Conservation (phyloP, 2,329 filamentous ascomycete species). For the Colletotrichum caudatum region DNA sequence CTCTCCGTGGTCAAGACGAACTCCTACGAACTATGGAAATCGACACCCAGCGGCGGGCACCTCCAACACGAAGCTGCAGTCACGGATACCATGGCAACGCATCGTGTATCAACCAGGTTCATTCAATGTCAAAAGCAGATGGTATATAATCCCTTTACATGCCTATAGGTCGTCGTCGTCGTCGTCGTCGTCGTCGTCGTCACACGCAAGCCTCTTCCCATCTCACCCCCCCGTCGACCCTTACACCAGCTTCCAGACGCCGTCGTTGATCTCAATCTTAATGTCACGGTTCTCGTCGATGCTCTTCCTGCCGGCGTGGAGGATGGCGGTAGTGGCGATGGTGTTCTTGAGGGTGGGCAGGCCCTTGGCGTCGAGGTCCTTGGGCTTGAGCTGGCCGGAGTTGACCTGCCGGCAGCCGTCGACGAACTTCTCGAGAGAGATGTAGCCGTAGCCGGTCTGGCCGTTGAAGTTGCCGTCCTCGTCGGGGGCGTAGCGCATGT, state of each 20-base stretch:
- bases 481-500: constrained; percentile 94
- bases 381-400: constrained; percentile 76
- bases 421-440: constrained; percentile 96
- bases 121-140: constrained; percentile 39
- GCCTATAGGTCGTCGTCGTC: constrained; percentile 31
- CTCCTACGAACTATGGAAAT: not conserved
- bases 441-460: constrained; percentile 91
- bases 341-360: constrained; percentile 91
- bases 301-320: constrained; percentile 86
- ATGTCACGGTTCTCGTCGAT: constrained; percentile 86
- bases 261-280: constrained; percentile 75
- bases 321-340: constrained; percentile 89
- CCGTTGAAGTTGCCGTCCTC: constrained; percentile 95
- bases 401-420: constrained; percentile 86
- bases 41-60: not conserved
- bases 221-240: not conserved
- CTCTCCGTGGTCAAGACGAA: no score
- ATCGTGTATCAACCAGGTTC: constrained; percentile 7
- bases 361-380: constrained; percentile 82
- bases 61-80: not conserved
- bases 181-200: constrained; percentile 30
- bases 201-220: not conserved
- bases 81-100: not conserved
- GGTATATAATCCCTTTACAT: constrained; percentile 32
- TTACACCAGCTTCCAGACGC: constrained; percentile 74